Base-by-base conservation (phyloP, 2,329 filamentous ascomycete genomes). In the Xylariaceae sp. region DNA sequence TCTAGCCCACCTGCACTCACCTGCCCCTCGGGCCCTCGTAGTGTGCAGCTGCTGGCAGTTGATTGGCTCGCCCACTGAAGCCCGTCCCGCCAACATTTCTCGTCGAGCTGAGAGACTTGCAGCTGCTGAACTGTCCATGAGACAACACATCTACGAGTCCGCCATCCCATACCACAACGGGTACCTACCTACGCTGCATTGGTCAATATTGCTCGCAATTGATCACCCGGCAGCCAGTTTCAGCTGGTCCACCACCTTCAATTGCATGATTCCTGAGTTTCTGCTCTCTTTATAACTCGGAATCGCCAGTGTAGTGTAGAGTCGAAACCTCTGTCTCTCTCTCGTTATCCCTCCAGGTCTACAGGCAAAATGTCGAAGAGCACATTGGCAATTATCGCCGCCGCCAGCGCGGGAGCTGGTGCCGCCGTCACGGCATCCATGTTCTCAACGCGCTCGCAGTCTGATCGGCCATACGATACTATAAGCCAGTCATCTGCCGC, bases 381-480 rank as follows among this genome's bases (percentile, higher is more conserved):
- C 23, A 91, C 88, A 39, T 70, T 93, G 67, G 88, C 88, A 65
- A 80, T 90, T 61, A 87, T 92, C 69, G 89, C 89, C 68, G 88
- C 86, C 64, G 82, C 89, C 69, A 86, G 89, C 73, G 89, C 89
- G 66, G 87, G 87, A 73, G 86, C 88, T 56, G 89, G 89, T 62
- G 89, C 89, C 59, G 88, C 88, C 60, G 76, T 89, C 60, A 92
- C 89, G 59, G 81, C 89, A 35, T 79, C 87, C 62, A 82, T 89
- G 76, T 87, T 82, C 71, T 82, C 84, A 1, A 74, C 85, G 61
- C 80, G 83, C 66, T 76, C 78, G 9, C 64, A 67, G 56, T 62
- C 60, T 37, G 69, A 73, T 54, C 75, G 65, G 48, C 70, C 67
- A 56, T 67, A 70, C 59, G 76, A 80, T 59, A 78, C 34, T 7